Conservation (phyloP, 75 land plant species). For the Adiantum capillusveneris region DNA sequence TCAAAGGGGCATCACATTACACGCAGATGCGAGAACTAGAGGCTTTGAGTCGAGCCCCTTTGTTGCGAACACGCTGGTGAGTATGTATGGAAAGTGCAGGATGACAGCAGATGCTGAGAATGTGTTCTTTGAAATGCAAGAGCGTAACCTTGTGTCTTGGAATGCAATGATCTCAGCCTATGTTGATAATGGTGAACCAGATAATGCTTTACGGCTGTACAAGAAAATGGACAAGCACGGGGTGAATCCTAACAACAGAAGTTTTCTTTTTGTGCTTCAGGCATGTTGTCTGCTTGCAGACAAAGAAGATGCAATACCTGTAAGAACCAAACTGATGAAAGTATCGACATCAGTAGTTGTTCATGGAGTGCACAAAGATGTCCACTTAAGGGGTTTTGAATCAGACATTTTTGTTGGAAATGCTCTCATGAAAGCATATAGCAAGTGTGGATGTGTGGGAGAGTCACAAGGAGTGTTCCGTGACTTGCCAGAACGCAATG, state of each 20-base stretch:
- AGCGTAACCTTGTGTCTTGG: neutral
- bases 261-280: neutral
- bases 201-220: neutral
- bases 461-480: slow-evolving; percentile 6
- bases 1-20: neutral
- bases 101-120: neutral
- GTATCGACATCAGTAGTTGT: no score
- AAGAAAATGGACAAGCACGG: neutral
- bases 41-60: neutral
- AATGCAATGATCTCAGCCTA: slow-evolving; percentile 1
- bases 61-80: neutral
- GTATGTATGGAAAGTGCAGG: neutral
- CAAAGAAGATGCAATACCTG: no score
- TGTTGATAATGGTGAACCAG: neutral
- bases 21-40: neutral
- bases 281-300: neutral
- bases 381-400: no score
- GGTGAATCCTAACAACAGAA: neutral
- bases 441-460: slow-evolving; percentile 7
- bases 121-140: neutral
- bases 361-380: no score
- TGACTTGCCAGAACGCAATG: slow-evolving; percentile 8
- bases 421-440: neutral
- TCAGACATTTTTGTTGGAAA: no score
- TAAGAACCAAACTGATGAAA: no score